phyloP scores from a whole-genome alignment of 768 basidiomycete species.

The Psilocybe cyanescens region DNA sequence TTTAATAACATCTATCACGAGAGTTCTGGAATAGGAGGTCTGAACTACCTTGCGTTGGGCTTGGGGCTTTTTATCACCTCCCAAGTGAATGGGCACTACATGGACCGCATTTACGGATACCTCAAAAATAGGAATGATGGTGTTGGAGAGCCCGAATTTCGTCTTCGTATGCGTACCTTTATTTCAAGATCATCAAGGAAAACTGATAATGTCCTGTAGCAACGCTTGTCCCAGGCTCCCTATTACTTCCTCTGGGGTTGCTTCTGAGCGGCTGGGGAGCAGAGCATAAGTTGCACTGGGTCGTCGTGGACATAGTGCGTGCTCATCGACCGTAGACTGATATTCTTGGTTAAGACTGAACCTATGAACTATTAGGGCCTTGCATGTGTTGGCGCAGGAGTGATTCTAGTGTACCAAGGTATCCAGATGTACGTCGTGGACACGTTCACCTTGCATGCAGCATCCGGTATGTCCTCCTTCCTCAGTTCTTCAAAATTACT shows the following conservation, averaged over 20 bases:
- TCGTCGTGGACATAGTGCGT: conserved; percentile 64
- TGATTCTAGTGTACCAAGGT: conserved; percentile 62
- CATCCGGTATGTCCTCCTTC: conserved; percentile 51
- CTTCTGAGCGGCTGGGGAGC: conserved; percentile 76
- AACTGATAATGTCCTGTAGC: conserved; percentile 38
- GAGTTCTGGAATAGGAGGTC: conserved; percentile 57
- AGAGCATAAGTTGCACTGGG: conserved; percentile 63
- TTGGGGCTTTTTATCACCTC: conserved; percentile 58
- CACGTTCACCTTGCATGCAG: conserved; percentile 65
- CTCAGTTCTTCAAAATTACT: neutral
- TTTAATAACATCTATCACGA: conserved; percentile 60
- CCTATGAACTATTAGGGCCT: conserved; percentile 47
- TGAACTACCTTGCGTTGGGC: conserved; percentile 76
- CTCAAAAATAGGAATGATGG: conserved; percentile 51
- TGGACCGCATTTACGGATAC: conserved; percentile 59
- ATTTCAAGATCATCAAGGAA: neutral
- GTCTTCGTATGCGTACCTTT: conserved; percentile 42
- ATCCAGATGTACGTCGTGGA: conserved; percentile 75
- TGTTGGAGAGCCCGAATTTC: conserved; percentile 51
- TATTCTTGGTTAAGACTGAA: neutral
- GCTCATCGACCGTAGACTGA: neutral
- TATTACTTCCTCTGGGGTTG: conserved; percentile 69
- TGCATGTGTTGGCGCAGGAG: conserved; percentile 55
- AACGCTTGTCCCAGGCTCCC: conserved; percentile 58
- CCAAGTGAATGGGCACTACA: conserved; percentile 53